phyloP scores from a whole-genome alignment of 106 monocot species.

The Dendrobium officinale region DNA sequence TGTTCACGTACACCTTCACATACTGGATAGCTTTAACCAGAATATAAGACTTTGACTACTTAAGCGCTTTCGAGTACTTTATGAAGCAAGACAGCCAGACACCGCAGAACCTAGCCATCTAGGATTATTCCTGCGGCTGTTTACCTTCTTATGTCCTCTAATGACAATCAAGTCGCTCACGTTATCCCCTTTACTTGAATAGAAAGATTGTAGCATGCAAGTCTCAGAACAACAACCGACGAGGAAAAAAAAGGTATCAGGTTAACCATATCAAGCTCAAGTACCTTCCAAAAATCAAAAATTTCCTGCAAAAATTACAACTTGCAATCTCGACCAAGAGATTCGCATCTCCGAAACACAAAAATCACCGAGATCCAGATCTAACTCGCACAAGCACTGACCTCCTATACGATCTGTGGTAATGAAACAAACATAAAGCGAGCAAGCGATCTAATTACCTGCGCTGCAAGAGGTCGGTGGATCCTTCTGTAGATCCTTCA shows the following conservation, averaged over 20 bases:
- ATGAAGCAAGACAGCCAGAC: too few relatives aligned
- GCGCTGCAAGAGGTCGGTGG: slow-evolving; percentile 34
- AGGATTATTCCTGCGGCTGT: too few relatives aligned
- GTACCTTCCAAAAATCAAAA: not conserved
- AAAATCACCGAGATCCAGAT: not conserved
- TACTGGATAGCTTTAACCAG: not conserved
- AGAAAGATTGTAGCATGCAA: too few relatives aligned
- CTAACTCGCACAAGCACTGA: not conserved
- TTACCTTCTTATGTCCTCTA: too few relatives aligned
- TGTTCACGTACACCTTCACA: too few relatives aligned
- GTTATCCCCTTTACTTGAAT: too few relatives aligned
- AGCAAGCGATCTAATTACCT: slow-evolving; percentile 7
- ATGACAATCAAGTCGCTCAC: too few relatives aligned
- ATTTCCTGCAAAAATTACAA: not conserved
- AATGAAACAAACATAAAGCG: not conserved
- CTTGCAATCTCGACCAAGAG: not conserved
- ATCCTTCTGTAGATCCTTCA: slow-evolving; percentile 35
- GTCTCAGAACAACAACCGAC: too few relatives aligned
- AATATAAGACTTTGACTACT: too few relatives aligned
- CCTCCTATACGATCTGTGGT: not conserved
- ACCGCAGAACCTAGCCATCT: too few relatives aligned
- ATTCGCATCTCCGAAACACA: not conserved
- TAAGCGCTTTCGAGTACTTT: too few relatives aligned
- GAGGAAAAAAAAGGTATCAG: not conserved
- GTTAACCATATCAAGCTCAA: not conserved